Base-by-base conservation (phyloP, 192 early-diverging fungal species). In the Entomortierella lignicola region DNA sequence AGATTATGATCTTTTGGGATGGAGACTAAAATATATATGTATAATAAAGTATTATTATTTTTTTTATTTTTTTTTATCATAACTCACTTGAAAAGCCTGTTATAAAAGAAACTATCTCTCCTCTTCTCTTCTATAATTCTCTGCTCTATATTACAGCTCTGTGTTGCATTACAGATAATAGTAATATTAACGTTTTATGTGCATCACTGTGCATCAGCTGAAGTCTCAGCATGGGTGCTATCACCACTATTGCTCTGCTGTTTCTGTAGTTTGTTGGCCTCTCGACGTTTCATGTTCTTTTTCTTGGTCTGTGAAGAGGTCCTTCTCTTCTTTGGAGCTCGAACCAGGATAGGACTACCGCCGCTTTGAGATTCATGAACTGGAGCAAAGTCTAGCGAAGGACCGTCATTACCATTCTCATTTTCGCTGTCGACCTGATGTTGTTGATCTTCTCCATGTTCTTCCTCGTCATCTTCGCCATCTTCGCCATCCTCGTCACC, bases 1-100 rank as follows among this genome's bases (percentile, higher is more conserved):
- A 79, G 52, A 79, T 79, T 60, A 79, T 79, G 75, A 79, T 79
- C 50, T 79, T 79, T 60, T 79, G 75, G 75, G 75, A 62, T 4
- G 75, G 75, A 15, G 41, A 77, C 2, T 56, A 34, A 15, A 37
- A 37, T n/a, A n/a, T n/a, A n/a, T n/a, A n/a, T n/a, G n/a, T n/a
- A n/a, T n/a, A n/a, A n/a, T n/a, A n/a, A n/a, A n/a, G n/a, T n/a
- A n/a, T n/a, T n/a, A n/a, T n/a, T n/a, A n/a, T n/a, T n/a, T n/a
- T n/a, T n/a, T n/a, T n/a, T n/a, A n/a, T n/a, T n/a, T n/a, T n/a
- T n/a, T n/a, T n/a, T n/a, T n/a, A n/a, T n/a, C n/a, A n/a, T n/a
- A n/a, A n/a, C n/a, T n/a, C n/a, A n/a, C n/a, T n/a, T n/a, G n/a
- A n/a, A n/a, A n/a, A n/a, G n/a, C n/a, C n/a, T n/a, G n/a, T n/a